Percentiles rank a stretch among this genome's conserved stretches.
These are phyloP conservation scores for Exophiala alcalophila DNA, from an alignment of 2,329 filamentous ascomycete genomes.

Conservation along the genomic window DNA sequence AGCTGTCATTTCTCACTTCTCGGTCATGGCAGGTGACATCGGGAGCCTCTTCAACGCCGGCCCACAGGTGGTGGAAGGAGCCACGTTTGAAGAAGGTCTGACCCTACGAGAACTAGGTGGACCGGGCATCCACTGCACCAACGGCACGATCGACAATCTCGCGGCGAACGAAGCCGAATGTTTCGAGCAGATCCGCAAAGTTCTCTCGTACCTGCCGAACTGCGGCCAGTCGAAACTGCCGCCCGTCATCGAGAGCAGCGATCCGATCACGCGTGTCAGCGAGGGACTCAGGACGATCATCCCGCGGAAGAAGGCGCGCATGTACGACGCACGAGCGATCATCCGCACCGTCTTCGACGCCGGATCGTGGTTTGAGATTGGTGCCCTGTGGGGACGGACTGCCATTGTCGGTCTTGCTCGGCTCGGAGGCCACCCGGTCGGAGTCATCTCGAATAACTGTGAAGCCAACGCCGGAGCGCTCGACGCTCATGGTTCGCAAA, in stretches of 20 bases:
- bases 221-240: conserved; percentile 53
- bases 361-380: conserved; percentile 62
- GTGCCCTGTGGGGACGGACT: conserved; percentile 60
- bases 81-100: conserved; percentile 63
- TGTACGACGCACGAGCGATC: conserved; percentile 59
- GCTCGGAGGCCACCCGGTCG: conserved; percentile 56
- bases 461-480: conserved; percentile 60
- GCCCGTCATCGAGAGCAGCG: conserved; percentile 46
- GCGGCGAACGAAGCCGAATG: conserved; percentile 59
- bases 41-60: conserved; percentile 63
- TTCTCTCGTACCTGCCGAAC: conserved; percentile 59
- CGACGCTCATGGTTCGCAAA: conserved; percentile 60
- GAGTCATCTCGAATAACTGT: conserved; percentile 59
- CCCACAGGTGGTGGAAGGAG: conserved; percentile 59
- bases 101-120: conserved; percentile 60
- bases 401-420: conserved; percentile 60
- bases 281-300: conserved; percentile 56
- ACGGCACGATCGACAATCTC: conserved; percentile 65
- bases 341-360: conserved; percentile 57
- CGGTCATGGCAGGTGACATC: conserved; percentile 63
- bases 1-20: conserved; percentile 62
- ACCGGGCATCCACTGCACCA: conserved; percentile 60
- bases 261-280: conserved; percentile 51
- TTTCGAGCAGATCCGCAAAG: conserved; percentile 58
- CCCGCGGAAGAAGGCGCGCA: conserved; percentile 56